Base-by-base conservation (phyloP, 257 asterid genomes). In the Echium plantagineum region DNA sequence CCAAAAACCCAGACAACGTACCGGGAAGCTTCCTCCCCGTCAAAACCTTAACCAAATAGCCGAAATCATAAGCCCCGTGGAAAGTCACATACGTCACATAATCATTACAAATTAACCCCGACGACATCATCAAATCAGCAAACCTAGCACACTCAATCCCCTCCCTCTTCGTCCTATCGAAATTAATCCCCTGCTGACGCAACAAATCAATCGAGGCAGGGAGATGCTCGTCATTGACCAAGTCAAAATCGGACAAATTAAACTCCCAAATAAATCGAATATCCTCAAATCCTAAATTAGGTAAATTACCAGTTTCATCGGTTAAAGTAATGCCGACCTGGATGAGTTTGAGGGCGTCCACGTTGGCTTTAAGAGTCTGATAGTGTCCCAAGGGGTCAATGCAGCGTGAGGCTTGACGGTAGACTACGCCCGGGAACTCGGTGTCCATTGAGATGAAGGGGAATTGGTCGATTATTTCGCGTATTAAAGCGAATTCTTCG, bases 261-360 rank as follows among this genome's bases (percentile, higher is more conserved):
- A 87, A 82, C 77, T 87, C 94, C 95, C 95, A 87, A 19, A 87
- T 75, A 72, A 63, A 82, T 49, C 79, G 47, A 53, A 1, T 24
- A 24, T 24, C 3, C 1, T 3, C 2, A 24, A 24, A 1, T 24
- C 83, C 82, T 7, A 84, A 75, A 63, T 72, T 81, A 5, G 96
- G 94, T 6, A 87, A 78, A 60, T 85, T 80, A 4, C 96, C 94
- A 1, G 63, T n/a, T 2, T 67, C 19, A 59, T 87, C 94, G 9
- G 91, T 74, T 59, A 87, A 84, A 6, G 96, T 85, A 63, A 87
- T 71, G 21, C 94, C 96, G 22, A 87, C 91, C 67, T 87, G 96
- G 53, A 87, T 87, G 30, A 87, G 84, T 73, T 87, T 85, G 15
- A 85, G 80, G 1, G 75, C 75, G 60, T 87, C 96, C 5, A 87